Evolutionary conservation across 495 filamentous ascomycete genomes (phyloP).

Genomic region (Cercophora scortea): DNA sequence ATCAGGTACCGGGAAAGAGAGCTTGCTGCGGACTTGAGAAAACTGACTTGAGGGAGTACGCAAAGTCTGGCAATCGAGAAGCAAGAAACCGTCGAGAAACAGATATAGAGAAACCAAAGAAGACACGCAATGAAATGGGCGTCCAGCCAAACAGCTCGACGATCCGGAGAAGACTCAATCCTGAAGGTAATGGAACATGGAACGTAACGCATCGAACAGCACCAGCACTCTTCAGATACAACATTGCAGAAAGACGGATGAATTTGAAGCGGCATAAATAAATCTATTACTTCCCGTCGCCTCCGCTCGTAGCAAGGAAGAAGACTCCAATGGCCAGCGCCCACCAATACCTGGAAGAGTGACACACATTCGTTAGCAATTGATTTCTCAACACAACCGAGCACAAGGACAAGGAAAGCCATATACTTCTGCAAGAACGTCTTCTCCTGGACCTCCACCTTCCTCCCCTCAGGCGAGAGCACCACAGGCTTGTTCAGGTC

Average conservation of each 20-base stretch:
- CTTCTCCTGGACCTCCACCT: conserved; percentile 53
- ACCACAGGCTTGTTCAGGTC: conserved; percentile 60
- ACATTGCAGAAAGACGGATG: neutral
- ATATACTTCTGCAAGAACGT: conserved; percentile 63
- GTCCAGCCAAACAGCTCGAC: neutral
- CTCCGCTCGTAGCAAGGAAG: conserved; percentile 29
- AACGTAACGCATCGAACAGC: neutral
- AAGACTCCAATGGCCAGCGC: conserved; percentile 33
- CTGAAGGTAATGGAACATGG: neutral
- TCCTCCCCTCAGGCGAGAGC: conserved; percentile 52
- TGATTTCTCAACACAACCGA: conserved; percentile 5
- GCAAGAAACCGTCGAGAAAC: neutral
- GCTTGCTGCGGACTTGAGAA: no score
- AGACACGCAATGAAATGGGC: neutral
- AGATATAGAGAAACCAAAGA: neutral
- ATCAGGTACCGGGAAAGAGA: no score
- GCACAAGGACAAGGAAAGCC: conserved; percentile 22
- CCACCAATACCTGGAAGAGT: conserved; percentile 47
- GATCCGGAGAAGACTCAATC: neutral
- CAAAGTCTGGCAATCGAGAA: neutral
- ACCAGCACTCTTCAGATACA: no score
- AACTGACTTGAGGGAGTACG: neutral
- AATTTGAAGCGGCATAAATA: neutral
- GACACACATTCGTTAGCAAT: conserved; percentile 8
- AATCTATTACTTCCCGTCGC: conserved; percentile 28